Evolutionary conservation across 2,329 filamentous ascomycete species (phyloP).

Genomic region (Paecilomyces variotii): DNA sequence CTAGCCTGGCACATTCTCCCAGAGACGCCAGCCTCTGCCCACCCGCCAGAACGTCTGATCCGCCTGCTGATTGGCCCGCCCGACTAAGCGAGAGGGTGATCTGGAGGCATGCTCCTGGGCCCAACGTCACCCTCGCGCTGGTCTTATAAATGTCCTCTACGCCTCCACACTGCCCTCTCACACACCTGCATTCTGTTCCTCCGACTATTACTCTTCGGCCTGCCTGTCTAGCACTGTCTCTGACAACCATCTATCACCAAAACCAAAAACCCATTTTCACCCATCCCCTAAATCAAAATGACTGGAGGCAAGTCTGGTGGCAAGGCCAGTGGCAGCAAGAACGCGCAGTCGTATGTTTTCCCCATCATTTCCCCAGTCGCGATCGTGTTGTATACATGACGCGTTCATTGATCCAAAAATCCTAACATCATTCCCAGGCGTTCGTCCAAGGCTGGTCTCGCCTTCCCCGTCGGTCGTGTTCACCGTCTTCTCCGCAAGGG

Average conservation of each 20-base stretch:
- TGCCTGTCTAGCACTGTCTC: slow-evolving; percentile 13
- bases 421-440: slow-evolving; percentile 56
- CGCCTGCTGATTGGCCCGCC: slow-evolving; percentile 32
- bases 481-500: slow-evolving; percentile 98
- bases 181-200: slow-evolving; percentile 21
- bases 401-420: slow-evolving; percentile 9
- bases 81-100: slow-evolving; percentile 40
- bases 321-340: slow-evolving; percentile 99
- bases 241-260: slow-evolving; percentile 10
- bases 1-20: slow-evolving; percentile 4
- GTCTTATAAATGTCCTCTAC: slow-evolving; percentile 36
- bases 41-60: slow-evolving; percentile 19
- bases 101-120: slow-evolving; percentile 31
- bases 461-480: slow-evolving; percentile 98
- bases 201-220: slow-evolving; percentile 6
- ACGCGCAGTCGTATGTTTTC: slow-evolving; percentile 87
- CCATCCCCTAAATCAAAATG: slow-evolving; percentile 66
- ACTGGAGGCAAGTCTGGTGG: slow-evolving; percentile 99
- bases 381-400: neutral
- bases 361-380: slow-evolving; percentile 6
- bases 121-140: slow-evolving; percentile 36
- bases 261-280: slow-evolving; percentile 20
- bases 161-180: slow-evolving; percentile 25
- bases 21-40: slow-evolving; percentile 5
- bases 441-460: slow-evolving; percentile 98